Base-by-base conservation (phyloP, 257 asterid genomes). In the Plantago ovata region DNA sequence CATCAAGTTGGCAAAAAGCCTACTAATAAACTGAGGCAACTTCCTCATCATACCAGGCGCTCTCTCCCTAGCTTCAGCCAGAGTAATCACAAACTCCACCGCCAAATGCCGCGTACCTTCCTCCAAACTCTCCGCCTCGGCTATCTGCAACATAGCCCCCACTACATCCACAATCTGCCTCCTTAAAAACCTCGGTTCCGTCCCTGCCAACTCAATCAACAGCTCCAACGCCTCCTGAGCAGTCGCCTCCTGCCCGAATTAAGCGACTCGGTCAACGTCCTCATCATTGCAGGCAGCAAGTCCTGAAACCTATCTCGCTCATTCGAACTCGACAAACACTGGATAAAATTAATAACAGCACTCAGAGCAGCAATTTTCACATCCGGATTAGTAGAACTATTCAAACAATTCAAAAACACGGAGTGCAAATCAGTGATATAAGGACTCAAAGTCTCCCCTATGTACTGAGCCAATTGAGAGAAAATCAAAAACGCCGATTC, bases 11-110 rank as follows among this genome's bases (percentile, higher is more conserved):
- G 95, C 77, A 65, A 93, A 93, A 24, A 93, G 65, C 72, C 93
- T 71, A 70, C 81, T 84, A 57, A 93, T 83, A 60, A 89, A 93
- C 67, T 89, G 99, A 0, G 99, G 97, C 82, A 93, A 53, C 77
- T 93, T 93, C 75, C 99, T 86, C 99, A 93, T 84, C 99, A 93
- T 89, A 73, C 99, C 99, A 0, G 99, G 99, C 3, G 99, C 96
- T 66, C 97, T 77, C 64, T 93, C 99, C 66, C 99, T 81, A 0
- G 97, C 97, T 70, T 93, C 99, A 0, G 99, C 95, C 57, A 93
- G 61, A 8, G 99, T 93, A 50, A 93, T 82, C n/a, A 93, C 97
- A 50, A 93, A 93, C 64, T 89, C 99, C 58, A 93, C 75, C 0
- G 97, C 99, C 84, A 93, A 69, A 77, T 93, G 99, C 39, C 94